Evolutionary conservation across 768 basidiomycete species (phyloP).

Genomic region (Mycena rosella): DNA sequence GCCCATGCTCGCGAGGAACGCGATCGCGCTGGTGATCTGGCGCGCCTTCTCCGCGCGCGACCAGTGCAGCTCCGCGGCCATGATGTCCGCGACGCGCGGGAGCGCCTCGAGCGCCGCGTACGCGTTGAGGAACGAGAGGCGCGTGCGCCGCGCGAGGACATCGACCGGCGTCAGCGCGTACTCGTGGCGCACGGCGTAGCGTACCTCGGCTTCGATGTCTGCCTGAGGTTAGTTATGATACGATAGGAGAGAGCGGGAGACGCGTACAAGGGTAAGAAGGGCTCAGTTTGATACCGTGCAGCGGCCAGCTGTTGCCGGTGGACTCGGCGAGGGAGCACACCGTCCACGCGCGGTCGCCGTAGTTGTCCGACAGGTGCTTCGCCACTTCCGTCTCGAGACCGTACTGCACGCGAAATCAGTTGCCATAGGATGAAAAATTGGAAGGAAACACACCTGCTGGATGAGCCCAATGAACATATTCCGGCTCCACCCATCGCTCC

Average conservation of each 20-base stretch:
- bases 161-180: constrained; percentile 95
- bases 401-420: constrained; percentile 63
- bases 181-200: constrained; percentile 89
- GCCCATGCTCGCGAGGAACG: constrained; percentile 90
- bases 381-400: constrained; percentile 94
- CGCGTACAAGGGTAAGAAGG: constrained; percentile 81
- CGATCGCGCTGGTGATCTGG: constrained; percentile 71
- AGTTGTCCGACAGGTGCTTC: constrained; percentile 91
- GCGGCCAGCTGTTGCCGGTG: constrained; percentile 86
- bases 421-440: constrained; percentile 3
- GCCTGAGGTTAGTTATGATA: not conserved
- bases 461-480: constrained; percentile 98
- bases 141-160: constrained; percentile 91
- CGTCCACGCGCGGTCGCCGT: constrained; percentile 97
- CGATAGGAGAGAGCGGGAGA: not conserved
- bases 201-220: constrained; percentile 95
- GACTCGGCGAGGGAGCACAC: constrained; percentile 85
- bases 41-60: constrained; percentile 63
- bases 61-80: constrained; percentile 91
- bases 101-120: constrained; percentile 87
- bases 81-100: constrained; percentile 90
- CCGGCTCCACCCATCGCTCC: constrained; percentile 93
- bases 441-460: constrained; percentile 75
- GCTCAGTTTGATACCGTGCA: constrained; percentile 82
- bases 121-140: constrained; percentile 93